phyloP scores from a whole-genome alignment of 1,139 yeast genomes.

The Lizanozyma gosingica region DNA sequence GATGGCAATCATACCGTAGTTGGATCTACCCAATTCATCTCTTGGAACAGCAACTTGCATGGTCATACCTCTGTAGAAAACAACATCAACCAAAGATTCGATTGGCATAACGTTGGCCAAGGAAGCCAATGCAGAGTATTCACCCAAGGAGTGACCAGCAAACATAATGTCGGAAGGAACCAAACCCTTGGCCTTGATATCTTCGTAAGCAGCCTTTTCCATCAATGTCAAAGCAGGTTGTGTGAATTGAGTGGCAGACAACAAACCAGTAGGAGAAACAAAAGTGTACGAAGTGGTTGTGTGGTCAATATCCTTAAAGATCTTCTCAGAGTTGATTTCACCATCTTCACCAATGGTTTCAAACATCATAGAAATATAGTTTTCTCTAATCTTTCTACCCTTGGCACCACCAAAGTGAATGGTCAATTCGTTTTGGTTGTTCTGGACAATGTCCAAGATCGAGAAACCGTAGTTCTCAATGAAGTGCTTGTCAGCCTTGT shows the following conservation, averaged over 20 bases:
- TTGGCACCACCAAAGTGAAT: slow-evolving; percentile 97
- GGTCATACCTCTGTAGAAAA: slow-evolving; percentile 99
- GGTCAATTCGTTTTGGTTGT: slow-evolving; percentile 92
- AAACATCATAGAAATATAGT: slow-evolving; percentile 94
- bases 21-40: slow-evolving; percentile 89
- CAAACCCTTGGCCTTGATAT: slow-evolving; percentile 90
- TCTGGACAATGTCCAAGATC: slow-evolving; percentile 86
- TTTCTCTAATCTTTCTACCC: slow-evolving; percentile 91
- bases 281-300: slow-evolving; percentile 79
- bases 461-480: slow-evolving; percentile 94
- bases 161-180: slow-evolving; percentile 90
- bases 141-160: slow-evolving; percentile 99
- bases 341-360: slow-evolving; percentile 90
- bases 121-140: slow-evolving; percentile 94
- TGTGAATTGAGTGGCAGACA: slow-evolving; percentile 97
- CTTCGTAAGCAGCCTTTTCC: slow-evolving; percentile 99
- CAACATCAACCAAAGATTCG: slow-evolving; percentile 95
- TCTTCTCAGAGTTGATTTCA: slow-evolving; percentile 79
- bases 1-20: slow-evolving; percentile 98
- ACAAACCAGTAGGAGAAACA: slow-evolving; percentile 87
- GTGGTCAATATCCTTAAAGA: slow-evolving; percentile 84
- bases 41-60: slow-evolving; percentile 99
- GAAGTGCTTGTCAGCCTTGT: slow-evolving; percentile 92
- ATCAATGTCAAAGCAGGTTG: slow-evolving; percentile 98
- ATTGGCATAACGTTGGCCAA: slow-evolving; percentile 98